Base-by-base conservation (phyloP, 441 rosid species). In the Flueggea neowawraea region DNA sequence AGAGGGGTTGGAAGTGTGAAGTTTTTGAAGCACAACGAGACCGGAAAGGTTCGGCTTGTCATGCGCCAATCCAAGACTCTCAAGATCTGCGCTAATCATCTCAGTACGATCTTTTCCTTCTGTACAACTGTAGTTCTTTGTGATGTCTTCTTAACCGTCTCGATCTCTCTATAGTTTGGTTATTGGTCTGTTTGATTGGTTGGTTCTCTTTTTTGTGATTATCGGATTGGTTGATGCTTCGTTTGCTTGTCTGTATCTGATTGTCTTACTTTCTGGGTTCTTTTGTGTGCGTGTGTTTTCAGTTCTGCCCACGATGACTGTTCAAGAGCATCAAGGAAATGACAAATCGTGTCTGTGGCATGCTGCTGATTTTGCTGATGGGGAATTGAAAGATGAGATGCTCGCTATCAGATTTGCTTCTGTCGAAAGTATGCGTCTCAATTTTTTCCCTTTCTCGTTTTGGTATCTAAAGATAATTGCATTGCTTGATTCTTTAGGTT, bases 21-120 rank as follows among this genome's bases (percentile, higher is more conserved):
- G 88, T 76, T 93, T 45, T 75, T 93, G 80, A 93, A 86, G 69
- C 96, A 87, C 57, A 88, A 78, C 60, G 89, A 69, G 48, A 57
- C 78, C 17, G 86, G 84, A 10, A 93, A 85, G 62, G 91, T 90
- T 59, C 89, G 92, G 36, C 91, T 93, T 7, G 93, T 93, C 33
- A 88, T 90, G 93, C 83, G 96, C 63, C 96, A 90, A 54, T 87
- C 93, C 0, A 90, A 90, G 74, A 94, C 95, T 54, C 82, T 90
- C 55, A 94, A 90, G 88, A 94, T 94, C 89, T 90, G 98, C 64
- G 95, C 97, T 64, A 93, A 93, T 72, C 97, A 93, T 79, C 73
- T 86, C 12, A 85, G 97, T 89, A 6, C 33, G 10, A 14, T 14
- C 36, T 11, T 8, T 28, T 47, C 4, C 50, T 47, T 47, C 14